A percentile compares a stretch with the other conserved stretches of the same genome.
phyloP scores from a whole-genome alignment of 1,139 yeast genomes.

The Magnusiomyces fungicola region DNA sequence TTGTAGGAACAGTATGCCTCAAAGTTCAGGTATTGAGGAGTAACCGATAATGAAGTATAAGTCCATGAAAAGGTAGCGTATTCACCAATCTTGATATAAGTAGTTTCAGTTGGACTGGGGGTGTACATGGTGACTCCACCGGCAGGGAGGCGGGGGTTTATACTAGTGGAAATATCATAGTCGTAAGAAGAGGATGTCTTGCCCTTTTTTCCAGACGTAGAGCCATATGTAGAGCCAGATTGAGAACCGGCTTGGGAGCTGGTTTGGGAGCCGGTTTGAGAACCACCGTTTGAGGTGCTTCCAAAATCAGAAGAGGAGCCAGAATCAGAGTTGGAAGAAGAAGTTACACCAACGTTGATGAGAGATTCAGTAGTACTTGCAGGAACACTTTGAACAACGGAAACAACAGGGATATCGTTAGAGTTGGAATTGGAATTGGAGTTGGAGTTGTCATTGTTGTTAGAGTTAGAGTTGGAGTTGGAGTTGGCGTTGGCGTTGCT shows the following conservation, averaged over 20 bases:
- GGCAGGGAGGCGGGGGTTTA: slow-evolving; percentile 32
- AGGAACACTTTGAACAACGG: too few species aligned
- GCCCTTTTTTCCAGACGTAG: not conserved
- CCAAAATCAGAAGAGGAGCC: slow-evolving; percentile 5
- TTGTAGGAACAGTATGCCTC: slow-evolving; percentile 35
- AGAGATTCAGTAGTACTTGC: not conserved
- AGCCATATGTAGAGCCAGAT: slow-evolving; percentile 5
- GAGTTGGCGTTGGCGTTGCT: too few species aligned
- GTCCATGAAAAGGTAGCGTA: slow-evolving; percentile 38
- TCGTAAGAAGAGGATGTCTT: slow-evolving; percentile 10
- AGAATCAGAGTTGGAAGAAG: slow-evolving; percentile 2
- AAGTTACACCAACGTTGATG: not conserved
- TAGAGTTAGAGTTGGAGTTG: slow-evolving; percentile 7
- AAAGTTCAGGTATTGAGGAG: slow-evolving; percentile 34
- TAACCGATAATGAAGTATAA: slow-evolving; percentile 32
- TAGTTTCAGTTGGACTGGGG: slow-evolving; percentile 32
- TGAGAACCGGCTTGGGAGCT: slow-evolving; percentile 4
- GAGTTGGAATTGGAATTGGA: slow-evolving; percentile 5
- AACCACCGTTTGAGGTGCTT: not conserved
- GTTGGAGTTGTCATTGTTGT: slow-evolving; percentile 6
- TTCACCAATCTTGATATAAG: slow-evolving; percentile 36
- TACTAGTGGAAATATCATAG: slow-evolving; percentile 20
- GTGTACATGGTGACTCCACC: slow-evolving; percentile 33
- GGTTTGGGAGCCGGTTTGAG: not conserved
- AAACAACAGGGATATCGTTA: too few species aligned